Conservation (phyloP, 208 protist genomes). For the Acanthamoeba divionensis region DNA sequence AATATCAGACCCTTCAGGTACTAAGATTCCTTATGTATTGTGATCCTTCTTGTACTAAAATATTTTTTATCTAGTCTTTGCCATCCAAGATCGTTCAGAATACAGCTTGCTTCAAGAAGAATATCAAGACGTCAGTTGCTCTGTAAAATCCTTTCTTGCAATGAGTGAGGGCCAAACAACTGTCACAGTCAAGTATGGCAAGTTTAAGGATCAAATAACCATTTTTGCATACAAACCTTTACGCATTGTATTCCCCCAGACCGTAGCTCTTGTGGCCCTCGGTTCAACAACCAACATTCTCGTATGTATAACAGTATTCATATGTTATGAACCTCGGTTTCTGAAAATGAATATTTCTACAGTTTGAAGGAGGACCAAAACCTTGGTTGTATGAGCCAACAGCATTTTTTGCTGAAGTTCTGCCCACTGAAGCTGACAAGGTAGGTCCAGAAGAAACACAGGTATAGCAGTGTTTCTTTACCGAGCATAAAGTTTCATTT, state of each 20-base stretch:
- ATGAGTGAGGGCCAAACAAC: background rate
- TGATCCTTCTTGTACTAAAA: background rate
- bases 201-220: background rate
- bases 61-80: background rate
- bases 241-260: constrained; percentile 8
- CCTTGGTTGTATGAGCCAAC: constrained; percentile 52
- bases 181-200: constrained; percentile 36
- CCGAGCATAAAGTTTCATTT: background rate
- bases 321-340: background rate
- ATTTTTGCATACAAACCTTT: constrained; percentile 34
- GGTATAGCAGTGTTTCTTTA: background rate
- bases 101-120: background rate
- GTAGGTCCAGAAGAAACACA: background rate
- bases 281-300: constrained; percentile 19
- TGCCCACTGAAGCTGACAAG: background rate
- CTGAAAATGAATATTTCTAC: background rate
- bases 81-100: background rate
- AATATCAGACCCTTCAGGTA: constrained; percentile 22
- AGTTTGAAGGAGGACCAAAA: constrained; percentile 51
- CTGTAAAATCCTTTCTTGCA: constrained; percentile 3
- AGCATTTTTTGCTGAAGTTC: constrained; percentile 1
- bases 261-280: background rate
- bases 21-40: background rate
- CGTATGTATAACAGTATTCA: background rate
- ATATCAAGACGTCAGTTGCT: background rate